phyloP scores from a whole-genome alignment of 257 asterid species.

The Salvia miltiorrhiza region DNA sequence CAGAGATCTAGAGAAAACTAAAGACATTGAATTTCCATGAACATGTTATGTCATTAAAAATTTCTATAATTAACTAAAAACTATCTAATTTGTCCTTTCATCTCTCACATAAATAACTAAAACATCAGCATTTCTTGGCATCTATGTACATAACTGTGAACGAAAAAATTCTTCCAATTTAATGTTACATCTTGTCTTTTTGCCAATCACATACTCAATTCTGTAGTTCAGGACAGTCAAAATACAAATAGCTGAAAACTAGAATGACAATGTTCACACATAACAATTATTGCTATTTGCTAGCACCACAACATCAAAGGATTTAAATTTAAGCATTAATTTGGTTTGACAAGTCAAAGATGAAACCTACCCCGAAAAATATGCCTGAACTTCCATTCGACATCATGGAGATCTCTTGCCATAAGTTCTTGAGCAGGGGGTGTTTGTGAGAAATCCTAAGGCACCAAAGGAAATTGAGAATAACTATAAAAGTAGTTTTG shows the following conservation, averaged over 20 bases:
- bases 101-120: too few species aligned
- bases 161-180: background rate
- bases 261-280: background rate
- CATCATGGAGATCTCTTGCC: constrained; percentile 95
- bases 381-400: constrained; percentile 97
- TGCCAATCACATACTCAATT: background rate
- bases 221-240: background rate
- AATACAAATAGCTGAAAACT: background rate
- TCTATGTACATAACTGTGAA: background rate
- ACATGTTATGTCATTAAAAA: too few species aligned
- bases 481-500: too few species aligned
- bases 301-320: background rate
- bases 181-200: background rate
- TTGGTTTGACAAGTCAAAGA: constrained; percentile 3
- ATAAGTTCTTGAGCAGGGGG: constrained; percentile 98
- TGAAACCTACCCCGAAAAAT: constrained; percentile 74
- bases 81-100: too few species aligned
- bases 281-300: background rate
- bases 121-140: background rate
- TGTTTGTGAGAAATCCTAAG: constrained; percentile 88
- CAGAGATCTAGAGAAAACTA: too few species aligned
- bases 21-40: too few species aligned
- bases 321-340: background rate
- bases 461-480: constrained; percentile 15
- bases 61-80: too few species aligned